Conservation (phyloP, 1,139 yeast species). For the Debaryomyces sp. region DNA sequence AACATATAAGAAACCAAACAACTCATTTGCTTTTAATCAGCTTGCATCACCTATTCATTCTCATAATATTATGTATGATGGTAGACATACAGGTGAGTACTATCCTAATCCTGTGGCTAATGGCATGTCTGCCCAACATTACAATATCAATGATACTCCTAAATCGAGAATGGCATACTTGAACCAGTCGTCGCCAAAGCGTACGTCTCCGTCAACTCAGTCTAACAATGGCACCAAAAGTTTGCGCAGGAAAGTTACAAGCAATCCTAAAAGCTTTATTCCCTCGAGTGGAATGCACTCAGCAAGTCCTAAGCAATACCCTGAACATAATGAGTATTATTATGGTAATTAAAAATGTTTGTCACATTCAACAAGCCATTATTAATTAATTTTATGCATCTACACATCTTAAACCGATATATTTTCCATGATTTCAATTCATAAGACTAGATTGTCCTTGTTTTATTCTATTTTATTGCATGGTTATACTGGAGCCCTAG, state of each 20-base stretch:
- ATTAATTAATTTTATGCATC: not conserved
- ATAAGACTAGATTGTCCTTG: not conserved
- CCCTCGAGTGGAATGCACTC: not conserved
- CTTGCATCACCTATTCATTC: not conserved
- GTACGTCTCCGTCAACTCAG: conserved; percentile 14
- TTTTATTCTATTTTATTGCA: not conserved
- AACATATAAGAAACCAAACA: not conserved
- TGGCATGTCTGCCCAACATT: not conserved
- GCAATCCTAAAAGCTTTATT: not conserved
- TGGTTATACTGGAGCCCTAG: not conserved
- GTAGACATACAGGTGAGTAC: conserved; percentile 1
- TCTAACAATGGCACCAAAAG: not conserved
- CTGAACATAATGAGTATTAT: not conserved
- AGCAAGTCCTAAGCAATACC: not conserved
- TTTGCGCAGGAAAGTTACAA: conserved; percentile 1
- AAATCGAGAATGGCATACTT: conserved; percentile 19
- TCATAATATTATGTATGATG: not conserved
- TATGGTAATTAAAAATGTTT: not conserved
- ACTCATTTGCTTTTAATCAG: not conserved
- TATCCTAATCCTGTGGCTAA: not conserved
- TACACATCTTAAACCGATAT: not conserved
- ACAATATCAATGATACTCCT: conserved; percentile 14
- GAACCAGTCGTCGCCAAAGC: conserved; percentile 19
- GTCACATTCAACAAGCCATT: not conserved
- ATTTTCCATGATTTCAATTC: not conserved